Conservation (phyloP, 768 basidiomycete species). For the Chiua virens region DNA sequence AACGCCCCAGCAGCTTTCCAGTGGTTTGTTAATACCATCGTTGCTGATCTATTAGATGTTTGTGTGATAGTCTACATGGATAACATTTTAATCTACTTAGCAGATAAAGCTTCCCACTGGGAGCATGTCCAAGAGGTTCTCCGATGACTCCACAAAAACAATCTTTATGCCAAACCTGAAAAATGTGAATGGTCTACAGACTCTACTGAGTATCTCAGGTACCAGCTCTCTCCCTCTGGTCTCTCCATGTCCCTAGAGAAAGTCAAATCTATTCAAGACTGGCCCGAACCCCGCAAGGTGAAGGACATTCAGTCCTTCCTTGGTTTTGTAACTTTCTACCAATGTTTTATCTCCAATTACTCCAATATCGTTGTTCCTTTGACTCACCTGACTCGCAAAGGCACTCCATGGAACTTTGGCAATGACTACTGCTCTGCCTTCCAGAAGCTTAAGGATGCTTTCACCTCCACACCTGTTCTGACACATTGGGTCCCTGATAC, state of each 20-base stretch:
- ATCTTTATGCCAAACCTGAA: too few species aligned
- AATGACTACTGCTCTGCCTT: neutral
- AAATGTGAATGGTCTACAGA: too few species aligned
- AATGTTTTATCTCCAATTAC: conserved; percentile 8
- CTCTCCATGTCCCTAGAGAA: too few species aligned
- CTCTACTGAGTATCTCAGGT: too few species aligned
- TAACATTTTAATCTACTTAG: neutral
- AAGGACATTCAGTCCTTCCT: neutral
- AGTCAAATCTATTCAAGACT: too few species aligned
- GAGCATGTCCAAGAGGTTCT: too few species aligned
- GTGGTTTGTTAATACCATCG: conserved; percentile 20
- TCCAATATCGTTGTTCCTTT: neutral
- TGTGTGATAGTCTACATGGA: conserved; percentile 39
- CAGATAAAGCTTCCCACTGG: too few species aligned
- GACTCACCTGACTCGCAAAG: too few species aligned
- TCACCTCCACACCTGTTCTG: neutral
- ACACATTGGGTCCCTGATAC: neutral
- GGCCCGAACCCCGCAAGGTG: neutral
- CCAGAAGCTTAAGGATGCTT: neutral
- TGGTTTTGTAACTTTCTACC: conserved; percentile 4
- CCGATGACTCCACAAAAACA: too few species aligned
- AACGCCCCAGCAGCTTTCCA: conserved; percentile 22
- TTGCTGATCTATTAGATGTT: conserved; percentile 21
- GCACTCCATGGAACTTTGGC: too few species aligned
- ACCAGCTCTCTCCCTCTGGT: too few species aligned